Evolutionary conservation across 345 rosid genomes (phyloP).

Genomic region (Ceriops zippeliana): DNA sequence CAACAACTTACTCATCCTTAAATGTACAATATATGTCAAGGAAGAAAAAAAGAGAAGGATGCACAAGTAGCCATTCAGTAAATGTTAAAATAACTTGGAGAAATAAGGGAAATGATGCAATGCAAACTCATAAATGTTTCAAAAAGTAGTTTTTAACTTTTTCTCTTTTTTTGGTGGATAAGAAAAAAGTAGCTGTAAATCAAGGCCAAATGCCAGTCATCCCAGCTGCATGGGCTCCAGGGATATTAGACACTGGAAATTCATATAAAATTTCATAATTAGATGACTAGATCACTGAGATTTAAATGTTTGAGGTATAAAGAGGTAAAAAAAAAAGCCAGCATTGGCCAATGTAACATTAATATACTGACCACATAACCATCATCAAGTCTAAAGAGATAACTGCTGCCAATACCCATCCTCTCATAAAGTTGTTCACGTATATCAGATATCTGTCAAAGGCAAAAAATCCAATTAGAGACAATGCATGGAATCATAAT

Average conservation of each 20-base stretch:
- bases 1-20: slow-evolving; percentile 4
- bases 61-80: neutral
- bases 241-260: too few species aligned
- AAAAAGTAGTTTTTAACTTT: too few species aligned
- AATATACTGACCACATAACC: slow-evolving; percentile 82
- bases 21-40: neutral
- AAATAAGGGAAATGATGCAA: too few species aligned
- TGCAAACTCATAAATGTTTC: too few species aligned
- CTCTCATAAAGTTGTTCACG: slow-evolving; percentile 91
- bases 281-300: too few species aligned
- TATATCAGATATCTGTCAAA: slow-evolving; percentile 87
- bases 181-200: too few species aligned
- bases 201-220: too few species aligned
- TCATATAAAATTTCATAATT: too few species aligned
- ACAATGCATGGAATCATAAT: neutral
- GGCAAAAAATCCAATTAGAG: slow-evolving; percentile 19
- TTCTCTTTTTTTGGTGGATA: too few species aligned
- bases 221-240: too few species aligned
- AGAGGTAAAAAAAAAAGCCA: too few species aligned
- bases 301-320: too few species aligned
- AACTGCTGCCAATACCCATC: slow-evolving; percentile 99
- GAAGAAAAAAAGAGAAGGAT: neutral
- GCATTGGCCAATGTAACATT: neutral
- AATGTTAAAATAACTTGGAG: neutral
- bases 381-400: slow-evolving; percentile 97